phyloP scores from a whole-genome alignment of 306 rosid species.

The Cercis canadensis region DNA sequence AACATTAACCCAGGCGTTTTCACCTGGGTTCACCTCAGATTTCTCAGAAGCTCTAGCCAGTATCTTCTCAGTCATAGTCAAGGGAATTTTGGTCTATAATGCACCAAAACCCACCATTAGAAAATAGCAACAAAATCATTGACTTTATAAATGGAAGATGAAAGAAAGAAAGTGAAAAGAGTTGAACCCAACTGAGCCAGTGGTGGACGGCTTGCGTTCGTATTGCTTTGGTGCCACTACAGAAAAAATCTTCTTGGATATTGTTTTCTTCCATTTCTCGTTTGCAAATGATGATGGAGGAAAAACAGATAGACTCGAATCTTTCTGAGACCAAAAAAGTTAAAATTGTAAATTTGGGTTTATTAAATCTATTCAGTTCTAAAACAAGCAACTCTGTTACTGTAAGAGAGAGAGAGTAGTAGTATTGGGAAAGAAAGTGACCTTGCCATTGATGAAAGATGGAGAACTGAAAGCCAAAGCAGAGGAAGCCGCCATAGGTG shows the following conservation, averaged over 20 bases:
- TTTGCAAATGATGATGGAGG: constrained; percentile 26
- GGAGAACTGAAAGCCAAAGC: constrained; percentile 22
- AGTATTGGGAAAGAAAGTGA: background rate
- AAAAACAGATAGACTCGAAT: constrained; percentile 45
- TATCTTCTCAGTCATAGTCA: constrained; percentile 88
- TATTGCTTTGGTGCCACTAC: constrained; percentile 57
- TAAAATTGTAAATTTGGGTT: constrained; percentile 10
- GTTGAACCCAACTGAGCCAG: constrained; percentile 58
- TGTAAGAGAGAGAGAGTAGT: background rate
- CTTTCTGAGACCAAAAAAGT: constrained; percentile 41
- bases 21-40: constrained; percentile 62
- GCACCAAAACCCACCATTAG: constrained; percentile 11
- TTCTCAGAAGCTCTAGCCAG: constrained; percentile 71
- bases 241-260: constrained; percentile 57
- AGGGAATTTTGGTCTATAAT: constrained; percentile 60
- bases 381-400: background rate
- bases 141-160: no score
- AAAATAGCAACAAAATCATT: no score
- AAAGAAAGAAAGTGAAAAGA: no score
- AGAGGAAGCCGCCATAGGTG: constrained; percentile 34
- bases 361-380: background rate
- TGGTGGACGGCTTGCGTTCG: constrained; percentile 64
- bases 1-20: constrained; percentile 72
- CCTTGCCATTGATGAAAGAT: constrained; percentile 39
- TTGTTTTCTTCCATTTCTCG: constrained; percentile 50